A percentile compares a stretch with the other conserved stretches of the same genome.
These are phyloP conservation scores for Rosa lucieae DNA, from an alignment of 306 rosid species.

Conservation along the genomic window DNA sequence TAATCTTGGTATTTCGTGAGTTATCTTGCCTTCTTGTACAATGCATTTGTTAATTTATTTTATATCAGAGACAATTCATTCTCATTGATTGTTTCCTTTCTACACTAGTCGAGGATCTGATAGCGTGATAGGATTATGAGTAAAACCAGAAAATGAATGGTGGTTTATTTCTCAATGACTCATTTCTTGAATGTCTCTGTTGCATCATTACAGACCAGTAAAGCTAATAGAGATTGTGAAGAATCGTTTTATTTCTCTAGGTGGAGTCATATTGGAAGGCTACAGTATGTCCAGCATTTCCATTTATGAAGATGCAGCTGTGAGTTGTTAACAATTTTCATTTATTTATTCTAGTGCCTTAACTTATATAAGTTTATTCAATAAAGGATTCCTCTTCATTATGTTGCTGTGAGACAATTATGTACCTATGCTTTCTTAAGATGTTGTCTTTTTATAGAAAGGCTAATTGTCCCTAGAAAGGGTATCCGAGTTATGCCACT, in stretches of 20 bases:
- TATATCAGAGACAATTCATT: too few species aligned
- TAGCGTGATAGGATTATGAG: neutral
- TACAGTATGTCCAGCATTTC: constrained; percentile 54
- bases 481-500: neutral
- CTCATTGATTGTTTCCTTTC: neutral
- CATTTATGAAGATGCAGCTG: constrained; percentile 77
- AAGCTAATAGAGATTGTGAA: constrained; percentile 80
- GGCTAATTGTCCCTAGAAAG: neutral
- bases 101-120: neutral
- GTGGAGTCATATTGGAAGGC: constrained; percentile 81
- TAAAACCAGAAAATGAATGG: constrained; percentile 3
- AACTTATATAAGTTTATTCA: constrained; percentile 15
- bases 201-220: constrained; percentile 56
- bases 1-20: constrained; percentile 95
- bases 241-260: constrained; percentile 71
- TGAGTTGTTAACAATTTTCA: constrained; percentile 49
- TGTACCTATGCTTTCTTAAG: neutral
- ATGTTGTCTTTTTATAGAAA: neutral
- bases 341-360: constrained; percentile 20
- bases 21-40: constrained; percentile 17
- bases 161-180: constrained; percentile 15
- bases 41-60: neutral
- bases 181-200: constrained; percentile 3
- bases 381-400: neutral
- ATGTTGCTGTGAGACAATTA: neutral